Conservation (phyloP, 805 yeast genomes). For the Candida tammaniensis region DNA sequence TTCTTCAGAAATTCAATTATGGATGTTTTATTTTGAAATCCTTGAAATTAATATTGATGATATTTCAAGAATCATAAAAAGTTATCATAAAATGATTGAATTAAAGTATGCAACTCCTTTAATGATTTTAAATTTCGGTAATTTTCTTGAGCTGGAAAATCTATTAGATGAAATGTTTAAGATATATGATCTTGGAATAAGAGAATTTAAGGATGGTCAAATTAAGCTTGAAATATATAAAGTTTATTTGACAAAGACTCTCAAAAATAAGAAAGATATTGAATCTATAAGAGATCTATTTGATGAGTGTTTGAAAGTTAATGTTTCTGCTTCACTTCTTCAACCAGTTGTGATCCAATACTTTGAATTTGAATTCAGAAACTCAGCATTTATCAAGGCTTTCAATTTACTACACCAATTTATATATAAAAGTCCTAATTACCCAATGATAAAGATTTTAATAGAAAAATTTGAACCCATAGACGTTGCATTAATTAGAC, state of each 20-base stretch:
- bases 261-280: slow-evolving; percentile 18
- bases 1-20: slow-evolving; percentile 61
- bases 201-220: slow-evolving; percentile 56
- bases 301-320: slow-evolving; percentile 44
- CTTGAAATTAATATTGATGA: slow-evolving; percentile 50
- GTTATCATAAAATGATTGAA: slow-evolving; percentile 28
- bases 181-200: slow-evolving; percentile 69
- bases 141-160: slow-evolving; percentile 49
- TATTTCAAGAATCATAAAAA: slow-evolving; percentile 18
- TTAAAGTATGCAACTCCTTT: slow-evolving; percentile 68
- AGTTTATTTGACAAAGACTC: slow-evolving; percentile 54
- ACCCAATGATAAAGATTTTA: slow-evolving; percentile 7
- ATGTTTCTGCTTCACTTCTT: slow-evolving; percentile 40
- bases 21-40: slow-evolving; percentile 73
- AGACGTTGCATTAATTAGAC: slow-evolving; percentile 8
- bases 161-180: slow-evolving; percentile 50
- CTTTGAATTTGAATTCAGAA: slow-evolving; percentile 57
- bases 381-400: slow-evolving; percentile 52
- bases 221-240: slow-evolving; percentile 65
- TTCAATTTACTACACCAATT: slow-evolving; percentile 20
- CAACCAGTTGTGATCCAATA: slow-evolving; percentile 53
- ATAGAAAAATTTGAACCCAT: slow-evolving; percentile 3
- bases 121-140: slow-evolving; percentile 64
- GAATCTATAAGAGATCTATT: slow-evolving; percentile 62
- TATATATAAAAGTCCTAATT: slow-evolving; percentile 9